Base-by-base conservation (phyloP, 129 eudicot genomes). In the Ambrosia trifida region DNA sequence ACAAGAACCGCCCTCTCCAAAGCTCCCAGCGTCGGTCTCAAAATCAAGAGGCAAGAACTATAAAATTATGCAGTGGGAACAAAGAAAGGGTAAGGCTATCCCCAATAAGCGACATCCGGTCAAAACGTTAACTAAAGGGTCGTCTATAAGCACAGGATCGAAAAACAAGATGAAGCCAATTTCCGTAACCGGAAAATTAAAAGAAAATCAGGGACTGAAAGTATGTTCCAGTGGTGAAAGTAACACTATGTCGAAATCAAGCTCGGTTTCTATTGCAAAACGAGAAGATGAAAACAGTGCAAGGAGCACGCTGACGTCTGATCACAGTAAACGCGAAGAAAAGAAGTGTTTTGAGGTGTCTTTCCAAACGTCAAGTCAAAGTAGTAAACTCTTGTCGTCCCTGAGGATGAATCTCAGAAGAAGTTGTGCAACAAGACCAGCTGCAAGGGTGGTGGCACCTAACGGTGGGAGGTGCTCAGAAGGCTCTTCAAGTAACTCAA, bases 341-440 rank as follows among this genome's bases (percentile, higher is more conserved):
- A 74, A 40, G 14, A 85, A 81, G 50, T 54, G 60, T 2, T 16
- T 59, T 16, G 83, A 83, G 47, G 72, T 72, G 20, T 81, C 81
- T 68, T 68, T 60, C 44, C 79, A 76, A 38, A 66, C 63, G 7
- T 56, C 38, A 68, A 75, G 51, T 19, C 82, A 79, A 16, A 76
- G 68, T 72, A 82, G 76, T 67, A 74, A 56, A 7, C 73, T 87
- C 40, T 73, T 84, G 43, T 67, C 81, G 20, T 54, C 84, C 54
- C 73, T 84, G 36, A 84, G 81, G 58, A 36, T 68, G 40, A 77
- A 58, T 67, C 82, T 84, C 30, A 77, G 89, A 78, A 84, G 72
- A 77, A 84, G 89, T 76, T 79, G 77, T 66, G 85, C 73, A 72
- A 87, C 94, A 50, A 79, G 94, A 69, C 87, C 80, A 64, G 89